phyloP scores from a whole-genome alignment of 164 flowering plant genomes.

The Vitis riparia region DNA sequence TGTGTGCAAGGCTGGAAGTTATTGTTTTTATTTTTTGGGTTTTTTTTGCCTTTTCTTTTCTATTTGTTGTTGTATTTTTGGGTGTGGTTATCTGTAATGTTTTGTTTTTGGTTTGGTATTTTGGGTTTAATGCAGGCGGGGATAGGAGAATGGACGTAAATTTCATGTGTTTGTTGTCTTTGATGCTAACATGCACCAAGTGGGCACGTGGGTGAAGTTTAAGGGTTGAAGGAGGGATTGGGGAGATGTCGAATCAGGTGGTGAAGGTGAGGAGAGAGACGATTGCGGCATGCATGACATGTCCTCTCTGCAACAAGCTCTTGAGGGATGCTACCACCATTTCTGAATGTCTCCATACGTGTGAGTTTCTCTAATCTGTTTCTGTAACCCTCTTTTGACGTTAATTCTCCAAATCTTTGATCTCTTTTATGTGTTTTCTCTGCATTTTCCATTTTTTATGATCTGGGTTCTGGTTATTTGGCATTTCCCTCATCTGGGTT shows the following conservation, averaged over 20 bases:
- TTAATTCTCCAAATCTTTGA: slow-evolving; percentile 4
- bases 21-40: too few relatives aligned
- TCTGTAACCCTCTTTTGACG: not conserved
- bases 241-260: slow-evolving; percentile 54
- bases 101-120: slow-evolving; percentile 1
- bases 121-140: slow-evolving; percentile 33
- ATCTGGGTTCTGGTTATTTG: slow-evolving; percentile 12
- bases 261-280: slow-evolving; percentile 68
- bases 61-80: not conserved
- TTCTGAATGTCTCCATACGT: slow-evolving; percentile 90
- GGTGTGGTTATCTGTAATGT: not conserved
- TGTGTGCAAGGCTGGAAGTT: not conserved
- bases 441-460: not conserved
- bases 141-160: slow-evolving; percentile 31
- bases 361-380: slow-evolving; percentile 41
- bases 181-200: slow-evolving; percentile 39
- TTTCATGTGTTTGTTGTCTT: slow-evolving; percentile 11
- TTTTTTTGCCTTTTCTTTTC: not conserved
- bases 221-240: not conserved
- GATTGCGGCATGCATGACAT: slow-evolving; percentile 81
- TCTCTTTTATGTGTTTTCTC: slow-evolving; percentile 14
- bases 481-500: slow-evolving; percentile 22
- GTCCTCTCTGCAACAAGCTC: slow-evolving; percentile 81
- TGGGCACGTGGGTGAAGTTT: slow-evolving; percentile 25
- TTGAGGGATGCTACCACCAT: slow-evolving; percentile 86